phyloP scores from a whole-genome alignment of 169 alveolate species.

The Plasmodium cynomolgi region DNA sequence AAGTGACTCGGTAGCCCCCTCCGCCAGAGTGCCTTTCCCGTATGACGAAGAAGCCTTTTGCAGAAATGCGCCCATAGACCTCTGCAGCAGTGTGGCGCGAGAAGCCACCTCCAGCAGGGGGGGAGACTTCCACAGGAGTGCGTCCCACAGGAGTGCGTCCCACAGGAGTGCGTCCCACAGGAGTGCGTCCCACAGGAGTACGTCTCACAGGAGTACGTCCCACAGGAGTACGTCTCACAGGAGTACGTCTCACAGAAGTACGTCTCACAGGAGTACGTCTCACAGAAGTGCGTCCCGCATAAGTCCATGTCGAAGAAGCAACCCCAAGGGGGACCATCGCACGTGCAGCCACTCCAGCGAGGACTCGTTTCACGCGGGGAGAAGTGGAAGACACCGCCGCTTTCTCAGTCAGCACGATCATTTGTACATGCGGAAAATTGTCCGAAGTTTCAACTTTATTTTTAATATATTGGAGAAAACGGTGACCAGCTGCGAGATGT shows the following conservation, averaged over 20 bases:
- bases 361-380: not conserved
- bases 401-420: constrained; percentile 7
- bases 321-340: not conserved
- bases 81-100: not conserved
- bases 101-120: not conserved
- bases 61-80: not conserved
- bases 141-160: not conserved
- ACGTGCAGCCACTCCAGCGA: not conserved
- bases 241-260: not conserved
- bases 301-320: not conserved
- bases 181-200: not conserved
- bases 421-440: constrained; percentile 13
- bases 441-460: constrained; percentile 39
- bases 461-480: constrained; percentile 37
- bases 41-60: not conserved
- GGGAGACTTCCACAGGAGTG: not conserved
- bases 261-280: no score
- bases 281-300: not conserved
- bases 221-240: not conserved
- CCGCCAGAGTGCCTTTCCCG: not conserved
- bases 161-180: not conserved
- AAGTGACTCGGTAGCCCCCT: not conserved
- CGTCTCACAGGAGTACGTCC: not conserved
- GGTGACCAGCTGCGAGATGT: constrained; percentile 19
- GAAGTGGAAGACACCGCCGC: not conserved